A percentile compares a stretch with the other conserved stretches of the same genome.
phyloP scores from a whole-genome alignment of 2,329 filamentous ascomycete genomes.

The Colletotrichum sublineola region DNA sequence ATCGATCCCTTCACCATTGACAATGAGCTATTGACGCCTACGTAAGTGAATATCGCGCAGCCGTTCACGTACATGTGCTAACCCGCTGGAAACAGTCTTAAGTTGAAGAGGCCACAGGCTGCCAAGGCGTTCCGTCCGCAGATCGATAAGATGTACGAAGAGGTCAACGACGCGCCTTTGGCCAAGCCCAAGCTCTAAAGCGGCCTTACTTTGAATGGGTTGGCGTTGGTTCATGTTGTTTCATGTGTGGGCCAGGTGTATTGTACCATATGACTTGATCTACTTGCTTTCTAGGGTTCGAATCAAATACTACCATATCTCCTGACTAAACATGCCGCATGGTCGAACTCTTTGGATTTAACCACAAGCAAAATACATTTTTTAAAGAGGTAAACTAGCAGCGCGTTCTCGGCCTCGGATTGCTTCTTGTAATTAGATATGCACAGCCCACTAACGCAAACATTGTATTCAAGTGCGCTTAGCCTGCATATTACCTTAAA shows the following conservation, averaged over 20 bases:
- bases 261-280: constrained; percentile 34
- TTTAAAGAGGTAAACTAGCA: neutral
- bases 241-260: constrained; percentile 20
- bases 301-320: neutral
- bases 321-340: too few relatives aligned
- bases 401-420: neutral
- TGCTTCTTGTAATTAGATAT: neutral
- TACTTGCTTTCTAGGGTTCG: constrained; percentile 22
- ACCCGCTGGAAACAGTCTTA: constrained; percentile 60
- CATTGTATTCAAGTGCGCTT: neutral
- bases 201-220: neutral
- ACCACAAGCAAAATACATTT: neutral
- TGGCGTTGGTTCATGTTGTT: constrained; percentile 29
- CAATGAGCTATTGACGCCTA: constrained; percentile 89
- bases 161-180: constrained; percentile 59
- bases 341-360: too few relatives aligned
- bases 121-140: constrained; percentile 65
- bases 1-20: constrained; percentile 94
- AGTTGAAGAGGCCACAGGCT: constrained; percentile 71
- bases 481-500: too few relatives aligned
- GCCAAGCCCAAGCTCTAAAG: constrained; percentile 61
- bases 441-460: too few relatives aligned
- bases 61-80: constrained; percentile 33
- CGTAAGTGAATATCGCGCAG: constrained; percentile 69
- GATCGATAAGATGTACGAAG: constrained; percentile 69